Base-by-base conservation (phyloP, 306 rosid genomes). In the Sesbania bispinosa region DNA sequence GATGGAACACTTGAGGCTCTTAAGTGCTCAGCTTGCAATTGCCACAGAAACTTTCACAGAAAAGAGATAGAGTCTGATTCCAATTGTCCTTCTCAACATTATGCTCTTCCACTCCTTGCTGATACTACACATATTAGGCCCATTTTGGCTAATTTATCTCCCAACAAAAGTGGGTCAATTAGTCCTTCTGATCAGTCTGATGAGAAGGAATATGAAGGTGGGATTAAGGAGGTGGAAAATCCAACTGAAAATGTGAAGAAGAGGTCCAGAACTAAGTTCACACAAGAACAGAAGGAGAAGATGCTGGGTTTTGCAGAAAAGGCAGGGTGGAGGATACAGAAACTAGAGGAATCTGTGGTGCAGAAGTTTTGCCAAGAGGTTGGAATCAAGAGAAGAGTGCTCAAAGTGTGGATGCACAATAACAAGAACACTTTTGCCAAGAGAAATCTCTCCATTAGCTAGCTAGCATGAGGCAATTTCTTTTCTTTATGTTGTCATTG, bases 361-460 rank as follows among this genome's bases (percentile, higher is more conserved):
- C 80, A 78, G 5, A 78, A 69, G 52, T 75, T 87, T 52, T 87
- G 89, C 72, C 67, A 80, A 50, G 89, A 85, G 81, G 54, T 78
- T 67, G 88, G 92, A 69, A 81, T 87, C 67, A 80, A 78, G 60
- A 81, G 88, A 38, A 79, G 83, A 43, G 87, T 87, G 11, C 86
- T 87, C 60, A 87, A 81, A 79, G 89, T 87, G 24, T 87, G 92
- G 92, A 82, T 87, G 84, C 92, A 87, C 61, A 87, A 87, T 72
- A 87, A 87, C 75, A 87, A 85, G 78, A 81, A 82, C 71, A 75
- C 71, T 18, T 82, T 71, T 76, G 79, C 76, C 41, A 80, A 78
- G 45, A 65, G 48, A 66, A 71, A 54, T 39, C 19, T 58, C 36
- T 39, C 66, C 13, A 67, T 48, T 48, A 69, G 41, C 62, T 81